These are phyloP conservation scores for Heterobasidion irregulare DNA, from an alignment of 1,284 basidiomycete genomes.

Conservation along the genomic window DNA sequence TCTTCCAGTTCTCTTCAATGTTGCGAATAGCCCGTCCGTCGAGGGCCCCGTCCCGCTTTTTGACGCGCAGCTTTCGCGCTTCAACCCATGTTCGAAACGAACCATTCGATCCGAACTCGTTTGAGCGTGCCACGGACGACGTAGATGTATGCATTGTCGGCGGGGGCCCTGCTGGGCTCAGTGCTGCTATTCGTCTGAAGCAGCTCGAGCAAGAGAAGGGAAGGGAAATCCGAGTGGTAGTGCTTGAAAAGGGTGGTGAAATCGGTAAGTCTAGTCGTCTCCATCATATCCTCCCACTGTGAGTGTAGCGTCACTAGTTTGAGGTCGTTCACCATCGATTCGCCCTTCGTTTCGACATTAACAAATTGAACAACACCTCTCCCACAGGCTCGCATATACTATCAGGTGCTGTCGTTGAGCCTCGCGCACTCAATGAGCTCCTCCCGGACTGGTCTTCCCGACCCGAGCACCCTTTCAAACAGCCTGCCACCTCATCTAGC, in stretches of 20 bases:
- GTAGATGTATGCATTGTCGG: constrained; percentile 98
- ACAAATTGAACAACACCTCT: not conserved
- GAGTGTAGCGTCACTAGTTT: not conserved
- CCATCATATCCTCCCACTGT: not conserved
- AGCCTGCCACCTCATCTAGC: constrained; percentile 70
- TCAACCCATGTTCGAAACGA: constrained; percentile 24
- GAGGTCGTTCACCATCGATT: not conserved
- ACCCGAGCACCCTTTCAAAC: constrained; percentile 59
- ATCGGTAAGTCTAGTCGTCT: constrained; percentile 53
- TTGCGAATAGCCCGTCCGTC: constrained; percentile 6
- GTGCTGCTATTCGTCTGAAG: constrained; percentile 94
- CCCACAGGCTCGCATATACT: constrained; percentile 84
- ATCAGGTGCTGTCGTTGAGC: constrained; percentile 94
- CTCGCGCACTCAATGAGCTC: constrained; percentile 86
- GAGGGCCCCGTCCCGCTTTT: constrained; percentile 1
- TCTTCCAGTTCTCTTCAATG: constrained; percentile 1
- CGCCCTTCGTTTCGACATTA: not conserved
- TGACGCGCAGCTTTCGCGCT: constrained; percentile 18
- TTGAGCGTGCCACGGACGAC: constrained; percentile 79
- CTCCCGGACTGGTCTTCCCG: constrained; percentile 78
- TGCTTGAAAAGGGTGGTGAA: constrained; percentile 93
- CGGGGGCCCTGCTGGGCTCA: constrained; percentile 90
- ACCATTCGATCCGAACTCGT: constrained; percentile 35
- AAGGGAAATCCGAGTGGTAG: constrained; percentile 83
- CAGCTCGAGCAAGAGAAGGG: constrained; percentile 82